These are phyloP conservation scores for Boletus sp. DNA, from an alignment of 768 basidiomycete species.

Conservation along the genomic window DNA sequence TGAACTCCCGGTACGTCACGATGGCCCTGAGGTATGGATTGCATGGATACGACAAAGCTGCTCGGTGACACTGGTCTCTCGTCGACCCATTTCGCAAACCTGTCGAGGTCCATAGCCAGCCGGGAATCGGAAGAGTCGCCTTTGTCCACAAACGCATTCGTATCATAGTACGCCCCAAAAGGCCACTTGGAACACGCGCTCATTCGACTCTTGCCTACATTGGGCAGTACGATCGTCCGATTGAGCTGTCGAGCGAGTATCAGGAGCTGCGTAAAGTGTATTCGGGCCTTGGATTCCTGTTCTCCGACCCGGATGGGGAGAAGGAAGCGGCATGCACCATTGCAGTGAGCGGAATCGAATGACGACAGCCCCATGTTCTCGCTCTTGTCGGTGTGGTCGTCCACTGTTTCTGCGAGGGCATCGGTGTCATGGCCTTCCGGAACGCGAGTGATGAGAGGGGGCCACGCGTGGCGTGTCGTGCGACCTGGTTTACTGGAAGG, in stretches of 20 bases:
- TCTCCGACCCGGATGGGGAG: constrained; percentile 50
- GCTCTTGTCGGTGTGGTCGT: background rate
- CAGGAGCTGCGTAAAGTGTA: constrained; percentile 52
- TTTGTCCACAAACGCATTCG: constrained; percentile 13
- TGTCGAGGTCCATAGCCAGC: constrained; percentile 33
- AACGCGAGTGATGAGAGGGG: constrained; percentile 34
- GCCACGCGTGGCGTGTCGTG: constrained; percentile 20
- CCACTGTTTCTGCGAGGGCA: background rate
- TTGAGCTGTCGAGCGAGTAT: constrained; percentile 47
- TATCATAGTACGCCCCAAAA: constrained; percentile 51
- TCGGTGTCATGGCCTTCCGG: constrained; percentile 24
- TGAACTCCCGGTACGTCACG: background rate
- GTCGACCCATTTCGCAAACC: constrained; percentile 40
- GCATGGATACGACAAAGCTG: constrained; percentile 39
- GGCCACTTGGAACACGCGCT: constrained; percentile 48
- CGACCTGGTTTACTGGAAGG: background rate
- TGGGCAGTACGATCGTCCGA: constrained; percentile 59
- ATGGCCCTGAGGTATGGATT: constrained; percentile 16
- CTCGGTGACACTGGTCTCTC: constrained; percentile 22
- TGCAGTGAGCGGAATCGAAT: constrained; percentile 25
- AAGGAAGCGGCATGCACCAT: constrained; percentile 41
- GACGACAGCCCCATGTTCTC: background rate
- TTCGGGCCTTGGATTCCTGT: constrained; percentile 56
- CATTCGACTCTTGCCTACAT: constrained; percentile 54
- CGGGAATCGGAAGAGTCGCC: background rate